Evolutionary conservation across 192 early-diverging fungal genomes (phyloP).

Genomic region (Podochytrium sp.): DNA sequence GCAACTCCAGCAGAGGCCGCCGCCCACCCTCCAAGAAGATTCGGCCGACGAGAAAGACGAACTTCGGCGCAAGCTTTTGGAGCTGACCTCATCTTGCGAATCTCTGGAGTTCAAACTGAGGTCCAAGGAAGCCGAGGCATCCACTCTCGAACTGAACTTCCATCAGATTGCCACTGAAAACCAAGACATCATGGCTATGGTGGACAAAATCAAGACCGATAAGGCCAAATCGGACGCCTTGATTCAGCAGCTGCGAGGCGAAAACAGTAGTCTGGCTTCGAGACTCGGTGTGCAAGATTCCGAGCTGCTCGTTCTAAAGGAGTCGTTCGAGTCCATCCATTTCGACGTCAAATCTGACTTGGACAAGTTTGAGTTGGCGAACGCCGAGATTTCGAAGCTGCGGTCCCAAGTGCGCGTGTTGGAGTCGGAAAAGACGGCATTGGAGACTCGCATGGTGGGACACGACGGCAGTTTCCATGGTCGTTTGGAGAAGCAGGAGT

Average conservation of each 20-base stretch:
- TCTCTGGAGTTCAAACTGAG: not conserved
- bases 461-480: not conserved
- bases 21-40: not conserved
- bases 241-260: not conserved
- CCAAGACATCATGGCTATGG: not conserved
- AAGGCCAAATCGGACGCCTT: not conserved
- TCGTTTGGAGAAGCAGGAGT: not conserved
- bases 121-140: not conserved
- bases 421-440: not conserved
- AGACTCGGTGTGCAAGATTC: not conserved
- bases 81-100: not conserved
- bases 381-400: not conserved
- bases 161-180: conserved; percentile 9
- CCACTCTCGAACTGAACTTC: not conserved
- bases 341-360: not conserved
- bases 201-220: not conserved
- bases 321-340: not conserved
- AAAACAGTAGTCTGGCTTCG: not conserved
- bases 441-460: not conserved
- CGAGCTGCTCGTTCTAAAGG: not conserved
- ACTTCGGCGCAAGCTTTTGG: not conserved
- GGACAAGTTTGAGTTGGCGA: not conserved
- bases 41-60: too few species aligned
- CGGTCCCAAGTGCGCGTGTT: not conserved
- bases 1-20: not conserved